phyloP scores from a whole-genome alignment of 139 green algal species.

The Asterochloris sp. region DNA sequence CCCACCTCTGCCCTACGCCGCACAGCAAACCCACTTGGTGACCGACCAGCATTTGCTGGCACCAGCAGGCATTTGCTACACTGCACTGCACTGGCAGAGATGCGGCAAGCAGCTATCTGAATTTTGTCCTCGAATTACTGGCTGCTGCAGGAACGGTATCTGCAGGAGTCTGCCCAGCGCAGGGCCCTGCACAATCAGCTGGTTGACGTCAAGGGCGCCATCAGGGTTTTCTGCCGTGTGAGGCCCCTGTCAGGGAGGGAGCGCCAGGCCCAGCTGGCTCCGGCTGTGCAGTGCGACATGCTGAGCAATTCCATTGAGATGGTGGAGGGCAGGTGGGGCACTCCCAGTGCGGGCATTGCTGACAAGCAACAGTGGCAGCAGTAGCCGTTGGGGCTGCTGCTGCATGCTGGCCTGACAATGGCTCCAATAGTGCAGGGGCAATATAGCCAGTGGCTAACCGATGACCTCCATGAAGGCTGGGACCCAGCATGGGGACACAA shows the following conservation, averaged over 20 bases:
- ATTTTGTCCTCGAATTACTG: neutral
- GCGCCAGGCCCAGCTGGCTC: conserved; percentile 26
- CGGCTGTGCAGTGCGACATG: conserved; percentile 4
- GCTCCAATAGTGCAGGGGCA: too few species aligned
- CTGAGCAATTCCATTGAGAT: neutral
- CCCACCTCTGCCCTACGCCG: neutral
- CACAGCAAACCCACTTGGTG: neutral
- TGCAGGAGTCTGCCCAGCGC: conserved; percentile 19
- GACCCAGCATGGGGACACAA: too few species aligned
- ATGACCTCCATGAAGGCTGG: too few species aligned
- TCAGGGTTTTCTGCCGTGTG: conserved; percentile 25
- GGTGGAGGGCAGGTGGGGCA: too few species aligned
- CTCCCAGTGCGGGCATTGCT: too few species aligned
- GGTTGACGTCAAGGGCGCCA: conserved; percentile 32
- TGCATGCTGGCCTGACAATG: too few species aligned
- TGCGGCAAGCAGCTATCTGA: neutral
- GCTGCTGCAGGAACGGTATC: conserved; percentile 25
- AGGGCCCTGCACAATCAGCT: conserved; percentile 31
- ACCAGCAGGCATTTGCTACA: neutral
- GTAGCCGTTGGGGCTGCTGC: too few species aligned
- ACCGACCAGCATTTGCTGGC: neutral
- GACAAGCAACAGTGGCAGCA: too few species aligned
- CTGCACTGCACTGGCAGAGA: neutral
- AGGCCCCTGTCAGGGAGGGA: conserved; percentile 76
- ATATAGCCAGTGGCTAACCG: too few species aligned